Conservation (phyloP, 148 eudicot species). For the Heliosperma pusillum region DNA sequence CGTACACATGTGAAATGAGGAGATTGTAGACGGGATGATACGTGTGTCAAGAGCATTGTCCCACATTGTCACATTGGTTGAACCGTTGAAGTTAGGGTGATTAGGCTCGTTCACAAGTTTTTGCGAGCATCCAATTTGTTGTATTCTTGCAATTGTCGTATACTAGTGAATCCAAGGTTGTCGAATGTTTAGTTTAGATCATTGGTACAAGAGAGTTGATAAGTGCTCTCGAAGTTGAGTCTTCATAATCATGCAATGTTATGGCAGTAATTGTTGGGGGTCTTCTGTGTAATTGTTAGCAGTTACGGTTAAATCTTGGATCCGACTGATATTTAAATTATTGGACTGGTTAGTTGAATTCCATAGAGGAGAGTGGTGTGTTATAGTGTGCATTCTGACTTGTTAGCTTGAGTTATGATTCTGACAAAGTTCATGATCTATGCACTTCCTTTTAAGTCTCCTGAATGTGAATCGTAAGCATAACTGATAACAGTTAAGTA, state of each 20-base stretch:
- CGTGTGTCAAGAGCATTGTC: too few relatives aligned
- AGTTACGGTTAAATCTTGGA: not conserved
- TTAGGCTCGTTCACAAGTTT: too few relatives aligned
- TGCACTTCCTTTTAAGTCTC: not conserved
- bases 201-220: not conserved
- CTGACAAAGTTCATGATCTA: not conserved
- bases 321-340: not conserved
- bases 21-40: too few relatives aligned
- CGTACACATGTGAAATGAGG: too few relatives aligned
- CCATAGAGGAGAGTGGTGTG: not conserved
- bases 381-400: not conserved
- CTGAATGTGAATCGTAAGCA: too few relatives aligned
- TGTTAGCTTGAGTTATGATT: not conserved
- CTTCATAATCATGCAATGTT: not conserved
- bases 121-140: too few relatives aligned
- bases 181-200: not conserved
- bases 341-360: not conserved
- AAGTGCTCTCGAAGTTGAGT: not conserved
- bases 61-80: too few relatives aligned
- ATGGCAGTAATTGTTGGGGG: not conserved
- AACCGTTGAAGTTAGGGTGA: too few relatives aligned
- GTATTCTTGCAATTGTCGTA: too few relatives aligned
- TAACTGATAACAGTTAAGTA: too few relatives aligned
- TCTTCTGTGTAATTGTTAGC: not conserved
- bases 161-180: not conserved